A percentile compares a stretch with the other conserved stretches of the same genome.
These are phyloP conservation scores for Narthecium ossifragum DNA, from an alignment of 106 monocot genomes.

Conservation along the genomic window DNA sequence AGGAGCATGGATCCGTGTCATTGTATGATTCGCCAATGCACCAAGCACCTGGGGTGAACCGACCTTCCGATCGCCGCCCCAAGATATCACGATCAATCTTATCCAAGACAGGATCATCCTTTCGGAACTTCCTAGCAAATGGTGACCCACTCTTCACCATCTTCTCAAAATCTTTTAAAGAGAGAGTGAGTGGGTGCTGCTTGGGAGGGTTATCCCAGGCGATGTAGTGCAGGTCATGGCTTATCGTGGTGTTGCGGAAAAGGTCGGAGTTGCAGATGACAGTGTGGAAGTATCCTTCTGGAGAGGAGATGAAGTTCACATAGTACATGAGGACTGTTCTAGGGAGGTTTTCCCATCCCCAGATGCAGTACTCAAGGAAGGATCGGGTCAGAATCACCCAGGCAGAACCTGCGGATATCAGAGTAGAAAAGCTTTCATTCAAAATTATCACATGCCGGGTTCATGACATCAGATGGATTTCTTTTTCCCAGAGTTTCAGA, in stretches of 20 bases:
- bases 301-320: constrained; percentile 37
- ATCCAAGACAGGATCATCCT: constrained; percentile 21
- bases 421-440: no score
- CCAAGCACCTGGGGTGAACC: constrained; percentile 35
- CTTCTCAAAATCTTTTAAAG: constrained; percentile 25
- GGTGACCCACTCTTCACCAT: constrained; percentile 34
- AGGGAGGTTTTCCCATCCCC: constrained; percentile 41
- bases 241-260: constrained; percentile 21
- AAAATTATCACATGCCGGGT: no score
- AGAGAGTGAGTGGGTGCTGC: constrained; percentile 28
- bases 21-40: constrained; percentile 14
- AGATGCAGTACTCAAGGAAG: constrained; percentile 33
- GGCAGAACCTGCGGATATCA: constrained; percentile 28
- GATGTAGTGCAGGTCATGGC: constrained; percentile 46
- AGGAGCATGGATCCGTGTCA: constrained; percentile 13
- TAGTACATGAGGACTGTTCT: constrained; percentile 40
- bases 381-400: constrained; percentile 37
- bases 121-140: constrained; percentile 35
- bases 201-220: constrained; percentile 47
- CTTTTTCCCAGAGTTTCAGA: no score
- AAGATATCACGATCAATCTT: constrained; percentile 30
- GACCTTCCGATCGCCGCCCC: constrained; percentile 15
- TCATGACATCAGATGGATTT: no score
- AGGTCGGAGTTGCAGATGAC: constrained; percentile 33
- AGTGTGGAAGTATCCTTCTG: constrained; percentile 44